Percentiles rank a stretch among this genome's conserved stretches.
These are phyloP conservation scores for Ogataea haglerorum DNA, from an alignment of 805 yeast genomes.

Conservation along the genomic window DNA sequence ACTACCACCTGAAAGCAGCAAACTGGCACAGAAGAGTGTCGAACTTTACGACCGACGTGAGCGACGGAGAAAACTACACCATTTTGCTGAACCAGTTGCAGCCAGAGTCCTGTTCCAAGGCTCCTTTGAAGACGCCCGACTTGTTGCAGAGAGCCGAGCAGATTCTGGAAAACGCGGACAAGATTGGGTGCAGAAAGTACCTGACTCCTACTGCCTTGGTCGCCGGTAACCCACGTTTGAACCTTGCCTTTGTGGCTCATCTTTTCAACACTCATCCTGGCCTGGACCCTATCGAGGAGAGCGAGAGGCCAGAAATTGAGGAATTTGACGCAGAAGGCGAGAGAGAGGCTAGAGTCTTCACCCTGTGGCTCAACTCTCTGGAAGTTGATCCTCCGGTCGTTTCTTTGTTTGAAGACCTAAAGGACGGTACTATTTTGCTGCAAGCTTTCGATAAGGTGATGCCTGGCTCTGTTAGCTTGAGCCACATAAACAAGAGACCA, in stretches of 20 bases:
- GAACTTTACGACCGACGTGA: conserved; percentile 83
- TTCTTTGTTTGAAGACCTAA: conserved; percentile 86
- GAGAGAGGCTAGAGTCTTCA: conserved; percentile 97
- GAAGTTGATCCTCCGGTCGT: conserved; percentile 96
- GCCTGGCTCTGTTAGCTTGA: conserved; percentile 84
- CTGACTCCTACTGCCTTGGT: conserved; percentile 90
- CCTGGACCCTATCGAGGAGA: conserved; percentile 89
- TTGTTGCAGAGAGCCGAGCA: conserved; percentile 81
- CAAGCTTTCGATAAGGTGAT: conserved; percentile 95
- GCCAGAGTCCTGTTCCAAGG: conserved; percentile 75
- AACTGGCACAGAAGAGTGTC: conserved; percentile 81
- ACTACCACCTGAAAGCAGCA: conserved; percentile 91
- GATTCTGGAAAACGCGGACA: conserved; percentile 82
- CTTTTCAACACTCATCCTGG: conserved; percentile 97
- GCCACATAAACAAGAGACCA: conserved; percentile 83
- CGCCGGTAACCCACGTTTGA: conserved; percentile 94
- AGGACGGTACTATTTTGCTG: conserved; percentile 83
- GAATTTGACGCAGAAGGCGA: conserved; percentile 99
- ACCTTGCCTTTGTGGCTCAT: conserved; percentile 96
- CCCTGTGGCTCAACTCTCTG: conserved; percentile 93
- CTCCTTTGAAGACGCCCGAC: conserved; percentile 78
- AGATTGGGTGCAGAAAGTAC: conserved; percentile 87
- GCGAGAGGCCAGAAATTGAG: conserved; percentile 89
- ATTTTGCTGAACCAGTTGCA: conserved; percentile 83
- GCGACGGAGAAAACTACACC: conserved; percentile 95